Percentiles rank a stretch among this genome's conserved stretches.
Conservation (phyloP, 768 basidiomycete genomes). For the Tubosaeta sp. region DNA sequence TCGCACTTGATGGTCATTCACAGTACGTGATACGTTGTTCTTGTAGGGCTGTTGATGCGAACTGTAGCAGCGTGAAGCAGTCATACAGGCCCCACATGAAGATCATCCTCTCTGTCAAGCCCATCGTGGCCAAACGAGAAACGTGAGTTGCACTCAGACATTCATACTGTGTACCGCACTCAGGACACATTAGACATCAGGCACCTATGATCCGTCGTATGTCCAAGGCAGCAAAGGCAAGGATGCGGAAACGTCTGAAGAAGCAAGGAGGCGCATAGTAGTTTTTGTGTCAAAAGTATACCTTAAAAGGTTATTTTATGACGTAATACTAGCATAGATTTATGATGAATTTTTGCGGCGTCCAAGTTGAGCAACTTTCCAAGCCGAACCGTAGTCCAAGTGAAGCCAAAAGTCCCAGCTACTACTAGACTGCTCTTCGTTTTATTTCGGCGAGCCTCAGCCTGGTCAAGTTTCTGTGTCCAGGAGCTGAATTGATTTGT, state of each 20-base stretch:
- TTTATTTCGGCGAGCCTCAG: constrained; percentile 11
- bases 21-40: constrained; percentile 41
- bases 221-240: constrained; percentile 53
- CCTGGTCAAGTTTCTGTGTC: constrained; percentile 9
- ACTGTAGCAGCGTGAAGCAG: constrained; percentile 42
- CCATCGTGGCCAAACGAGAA: constrained; percentile 35
- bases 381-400: constrained; percentile 6
- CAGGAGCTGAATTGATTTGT: constrained; percentile 16
- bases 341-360: constrained; percentile 11
- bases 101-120: constrained; percentile 52
- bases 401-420: not conserved
- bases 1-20: constrained; percentile 54
- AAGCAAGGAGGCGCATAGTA: constrained; percentile 21
- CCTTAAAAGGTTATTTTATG: constrained; percentile 11
- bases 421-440: not conserved
- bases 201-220: constrained; percentile 47
- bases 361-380: not conserved
- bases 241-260: constrained; percentile 44
- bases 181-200: constrained; percentile 48
- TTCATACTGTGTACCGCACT: constrained; percentile 1
- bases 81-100: constrained; percentile 66
- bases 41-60: not conserved
- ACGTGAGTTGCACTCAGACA: constrained; percentile 31
- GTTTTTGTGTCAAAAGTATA: constrained; percentile 15
- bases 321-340: constrained; percentile 19